Evolutionary conservation across 306 rosid genomes (phyloP).

Genomic region (Ormosia emarginata): DNA sequence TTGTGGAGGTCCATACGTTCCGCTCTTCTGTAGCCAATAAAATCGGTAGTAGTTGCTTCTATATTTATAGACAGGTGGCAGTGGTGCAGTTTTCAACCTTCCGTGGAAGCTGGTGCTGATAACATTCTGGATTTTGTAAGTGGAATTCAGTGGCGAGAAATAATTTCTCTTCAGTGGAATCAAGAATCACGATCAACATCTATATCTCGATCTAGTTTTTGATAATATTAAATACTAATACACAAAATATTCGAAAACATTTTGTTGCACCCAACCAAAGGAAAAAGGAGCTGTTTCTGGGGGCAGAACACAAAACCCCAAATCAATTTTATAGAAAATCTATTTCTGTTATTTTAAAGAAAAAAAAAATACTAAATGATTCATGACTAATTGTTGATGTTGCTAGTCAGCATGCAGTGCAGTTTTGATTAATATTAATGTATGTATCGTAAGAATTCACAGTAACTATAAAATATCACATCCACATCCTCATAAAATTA

Average conservation of each 20-base stretch:
- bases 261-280: background rate
- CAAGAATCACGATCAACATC: background rate
- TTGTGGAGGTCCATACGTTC: slow-evolving; percentile 14
- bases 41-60: background rate
- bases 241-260: background rate
- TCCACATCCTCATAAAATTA: background rate
- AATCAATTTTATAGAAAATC: background rate
- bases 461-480: background rate
- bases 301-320: background rate
- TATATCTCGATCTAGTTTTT: background rate
- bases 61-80: background rate
- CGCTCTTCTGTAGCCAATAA: background rate
- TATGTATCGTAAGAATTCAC: background rate
- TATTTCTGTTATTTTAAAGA: background rate
- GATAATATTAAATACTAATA: background rate
- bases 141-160: background rate
- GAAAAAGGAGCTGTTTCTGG: background rate
- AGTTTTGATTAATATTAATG: background rate
- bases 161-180: background rate
- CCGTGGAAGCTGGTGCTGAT: background rate
- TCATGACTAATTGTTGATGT: background rate
- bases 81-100: slow-evolving; percentile 10
- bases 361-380: background rate
- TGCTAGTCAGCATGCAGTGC: background rate
- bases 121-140: background rate